Base-by-base conservation (phyloP, 192 early-diverging fungal species). In the Coemansia sp. region DNA sequence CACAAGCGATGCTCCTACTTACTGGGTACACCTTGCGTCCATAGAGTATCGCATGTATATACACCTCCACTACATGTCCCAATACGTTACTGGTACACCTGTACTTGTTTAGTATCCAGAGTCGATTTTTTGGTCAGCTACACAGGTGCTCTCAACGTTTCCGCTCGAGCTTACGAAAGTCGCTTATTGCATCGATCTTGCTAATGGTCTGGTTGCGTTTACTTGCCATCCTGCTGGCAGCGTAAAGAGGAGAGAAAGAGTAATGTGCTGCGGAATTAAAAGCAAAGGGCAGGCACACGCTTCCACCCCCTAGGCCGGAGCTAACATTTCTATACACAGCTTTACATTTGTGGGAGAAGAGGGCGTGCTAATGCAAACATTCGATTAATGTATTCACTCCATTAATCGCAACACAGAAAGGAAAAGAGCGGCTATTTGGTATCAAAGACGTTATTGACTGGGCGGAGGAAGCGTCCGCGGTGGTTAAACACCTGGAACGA, bases 401-500 rank as follows among this genome's bases (percentile, higher is more conserved):
- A 11, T 26, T 24, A 45, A 11, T 56, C 46, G n/a, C 42, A 18
- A 16, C 7, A 45, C 23, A 51, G 21, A 31, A 26, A 31, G 14
- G 4, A 7, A 53, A 9, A 21, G 58, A 33, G 21, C 13, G 5
- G 34, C 35, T 39, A 38, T 31, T 39, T 59, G 51, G 51, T 28
- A 14, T 33, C 51, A 31, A 55, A 14, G 4, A 9, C 26, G 5
- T 16, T 11, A 14, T 63, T 46, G 21, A 62, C 37, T 23, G 78
- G 78, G 11, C 69, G 78, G 9, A 80, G 61, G 24, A 62, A 75
- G 40, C 78, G 78, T 35, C 78, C 78, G 26, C 78, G 78, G 51
- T 80, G 78, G 73, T 75, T 74, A 46, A 68, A 80, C 7, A 72
- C 66, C 62, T 80, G 78, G 73, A 80, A 80, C 50, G 78, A 80